Conservation (phyloP, 2,329 filamentous ascomycete genomes). For the Botrytis squamosa region DNA sequence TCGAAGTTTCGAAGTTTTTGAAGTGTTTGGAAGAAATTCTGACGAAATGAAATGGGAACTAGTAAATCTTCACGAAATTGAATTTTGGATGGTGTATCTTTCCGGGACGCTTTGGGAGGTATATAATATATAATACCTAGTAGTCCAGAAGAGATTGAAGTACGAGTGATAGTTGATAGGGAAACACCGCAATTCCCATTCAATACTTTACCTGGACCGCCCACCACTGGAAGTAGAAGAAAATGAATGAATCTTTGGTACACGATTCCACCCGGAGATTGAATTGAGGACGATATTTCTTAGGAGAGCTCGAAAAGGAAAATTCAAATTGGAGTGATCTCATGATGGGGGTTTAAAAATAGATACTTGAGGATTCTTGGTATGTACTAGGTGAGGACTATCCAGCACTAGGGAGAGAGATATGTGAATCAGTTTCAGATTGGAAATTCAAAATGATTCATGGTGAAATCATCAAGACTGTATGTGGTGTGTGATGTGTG, state of each 20-base stretch:
- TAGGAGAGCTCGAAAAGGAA: not conserved
- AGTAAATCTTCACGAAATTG: not conserved
- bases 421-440: slow-evolving; percentile 4
- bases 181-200: not conserved
- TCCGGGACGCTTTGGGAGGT: not conserved
- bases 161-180: not conserved
- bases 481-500: not conserved
- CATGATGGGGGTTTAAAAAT: slow-evolving; percentile 11
- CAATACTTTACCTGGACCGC: not conserved
- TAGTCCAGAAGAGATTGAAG: not conserved
- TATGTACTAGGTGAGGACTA: not conserved
- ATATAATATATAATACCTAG: not conserved
- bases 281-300: not conserved
- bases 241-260: not conserved
- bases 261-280: slow-evolving; percentile 4
- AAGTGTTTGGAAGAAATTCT: not conserved
- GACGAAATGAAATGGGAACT: not conserved
- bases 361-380: not conserved
- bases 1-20: not conserved
- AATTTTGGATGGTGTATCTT: not conserved
- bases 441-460: slow-evolving; percentile 14
- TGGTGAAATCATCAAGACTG: not conserved
- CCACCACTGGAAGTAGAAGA: not conserved
- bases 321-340: not conserved
- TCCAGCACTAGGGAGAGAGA: not conserved